Evolutionary conservation across 441 rosid genomes (phyloP).

Genomic region (Populus hybrid): DNA sequence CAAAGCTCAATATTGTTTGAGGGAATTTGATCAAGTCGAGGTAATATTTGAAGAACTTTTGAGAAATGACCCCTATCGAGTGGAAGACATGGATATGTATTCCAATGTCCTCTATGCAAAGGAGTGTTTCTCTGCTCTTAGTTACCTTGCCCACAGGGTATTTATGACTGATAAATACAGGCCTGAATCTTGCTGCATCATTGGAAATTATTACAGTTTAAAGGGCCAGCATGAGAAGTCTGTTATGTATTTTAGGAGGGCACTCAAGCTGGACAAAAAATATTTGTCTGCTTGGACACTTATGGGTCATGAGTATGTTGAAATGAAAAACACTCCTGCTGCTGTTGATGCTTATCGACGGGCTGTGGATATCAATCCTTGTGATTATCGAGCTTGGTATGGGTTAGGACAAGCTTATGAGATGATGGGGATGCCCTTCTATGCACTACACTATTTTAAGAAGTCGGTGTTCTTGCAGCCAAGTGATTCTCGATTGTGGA

Average conservation of each 20-base stretch:
- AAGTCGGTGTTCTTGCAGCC: constrained; percentile 88
- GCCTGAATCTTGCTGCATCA: constrained; percentile 94
- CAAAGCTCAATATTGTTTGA: constrained; percentile 78
- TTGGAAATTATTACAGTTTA: constrained; percentile 93
- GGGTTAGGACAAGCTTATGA: constrained; percentile 96
- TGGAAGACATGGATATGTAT: constrained; percentile 96
- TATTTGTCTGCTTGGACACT: constrained; percentile 95
- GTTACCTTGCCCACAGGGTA: constrained; percentile 88
- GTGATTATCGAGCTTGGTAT: constrained; percentile 95
- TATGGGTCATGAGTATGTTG: constrained; percentile 95
- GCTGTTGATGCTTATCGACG: constrained; percentile 92
- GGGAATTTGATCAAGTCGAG: constrained; percentile 94
- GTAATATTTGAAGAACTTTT: constrained; percentile 85
- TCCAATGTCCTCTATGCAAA: constrained; percentile 91
- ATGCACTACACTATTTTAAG: constrained; percentile 83
- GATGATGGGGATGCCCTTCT: constrained; percentile 88
- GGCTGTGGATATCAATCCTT: constrained; percentile 82
- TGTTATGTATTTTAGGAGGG: constrained; percentile 85
- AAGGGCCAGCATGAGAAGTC: constrained; percentile 95
- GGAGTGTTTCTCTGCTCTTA: constrained; percentile 81
- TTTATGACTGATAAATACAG: constrained; percentile 84
- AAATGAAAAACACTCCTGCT: constrained; percentile 93
- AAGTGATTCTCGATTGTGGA: constrained; percentile 85
- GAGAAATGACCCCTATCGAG: constrained; percentile 77
- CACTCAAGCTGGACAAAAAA: constrained; percentile 84